A percentile compares a stretch with the other conserved stretches of the same genome.
Evolutionary conservation across 257 asterid species (phyloP).

Genomic region (Sherardia arvensis): DNA sequence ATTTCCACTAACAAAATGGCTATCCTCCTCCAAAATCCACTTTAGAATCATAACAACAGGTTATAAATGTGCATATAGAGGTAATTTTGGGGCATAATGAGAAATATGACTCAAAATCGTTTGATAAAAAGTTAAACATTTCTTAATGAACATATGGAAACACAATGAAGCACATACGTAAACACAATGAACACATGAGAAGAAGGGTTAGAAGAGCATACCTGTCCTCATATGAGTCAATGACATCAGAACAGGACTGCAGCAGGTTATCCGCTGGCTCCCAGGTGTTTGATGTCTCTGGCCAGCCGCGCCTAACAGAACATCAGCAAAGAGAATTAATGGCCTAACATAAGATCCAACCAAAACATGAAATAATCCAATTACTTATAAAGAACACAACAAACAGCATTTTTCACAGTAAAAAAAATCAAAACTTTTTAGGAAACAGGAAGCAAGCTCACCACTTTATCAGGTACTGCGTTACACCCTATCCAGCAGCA

Average conservation of each 20-base stretch:
- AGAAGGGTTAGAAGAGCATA: conserved; percentile 13
- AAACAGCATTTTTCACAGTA: neutral
- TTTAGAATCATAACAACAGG: neutral
- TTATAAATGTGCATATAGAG: neutral
- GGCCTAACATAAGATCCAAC: neutral
- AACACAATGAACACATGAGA: neutral
- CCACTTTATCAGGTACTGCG: neutral
- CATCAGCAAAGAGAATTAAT: neutral
- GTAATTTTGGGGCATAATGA: neutral
- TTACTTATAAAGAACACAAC: neutral
- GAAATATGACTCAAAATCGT: neutral
- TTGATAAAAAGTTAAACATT: neutral
- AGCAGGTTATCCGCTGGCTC: conserved; percentile 70
- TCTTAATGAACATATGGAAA: neutral
- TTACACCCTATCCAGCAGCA: neutral
- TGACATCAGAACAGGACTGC: conserved; percentile 58
- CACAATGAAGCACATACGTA: neutral
- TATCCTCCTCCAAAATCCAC: neutral
- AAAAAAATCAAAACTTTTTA: neutral
- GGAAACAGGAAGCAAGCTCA: neutral
- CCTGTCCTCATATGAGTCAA: conserved; percentile 87
- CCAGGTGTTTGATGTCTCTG: conserved; percentile 90
- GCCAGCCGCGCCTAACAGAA: conserved; percentile 82
- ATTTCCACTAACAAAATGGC: neutral
- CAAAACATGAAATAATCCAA: neutral